Conservation (phyloP, 1,284 basidiomycete genomes). For the Fomitiporia mediterranea region DNA sequence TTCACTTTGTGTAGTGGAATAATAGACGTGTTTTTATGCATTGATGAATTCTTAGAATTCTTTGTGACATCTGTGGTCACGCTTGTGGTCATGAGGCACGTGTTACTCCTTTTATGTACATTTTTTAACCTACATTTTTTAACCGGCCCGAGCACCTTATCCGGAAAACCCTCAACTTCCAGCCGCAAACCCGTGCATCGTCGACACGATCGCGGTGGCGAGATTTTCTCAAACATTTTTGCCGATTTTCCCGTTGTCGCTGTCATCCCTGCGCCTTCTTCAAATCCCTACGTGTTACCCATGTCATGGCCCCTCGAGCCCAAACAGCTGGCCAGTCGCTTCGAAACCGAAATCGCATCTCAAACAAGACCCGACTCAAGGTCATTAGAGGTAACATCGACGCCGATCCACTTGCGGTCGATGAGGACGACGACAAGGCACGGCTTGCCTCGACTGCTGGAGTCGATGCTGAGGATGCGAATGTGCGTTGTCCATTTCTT, state of each 20-base stretch:
- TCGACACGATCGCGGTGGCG: slow-evolving; percentile 19
- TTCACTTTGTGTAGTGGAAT: too few relatives aligned
- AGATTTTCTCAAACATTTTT: slow-evolving; percentile 15
- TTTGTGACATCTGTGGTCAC: background rate
- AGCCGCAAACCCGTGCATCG: slow-evolving; percentile 15
- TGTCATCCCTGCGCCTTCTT: slow-evolving; percentile 2
- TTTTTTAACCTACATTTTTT: slow-evolving; percentile 6
- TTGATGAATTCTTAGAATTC: too few relatives aligned
- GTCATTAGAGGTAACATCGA: slow-evolving; percentile 78
- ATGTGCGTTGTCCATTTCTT: slow-evolving; percentile 54
- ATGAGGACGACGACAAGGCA: slow-evolving; percentile 80
- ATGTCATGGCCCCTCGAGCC: slow-evolving; percentile 74
- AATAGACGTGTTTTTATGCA: too few relatives aligned
- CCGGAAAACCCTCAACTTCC: slow-evolving; percentile 5
- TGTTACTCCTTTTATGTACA: slow-evolving; percentile 2
- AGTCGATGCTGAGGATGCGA: slow-evolving; percentile 84
- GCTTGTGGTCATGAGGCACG: slow-evolving; percentile 1
- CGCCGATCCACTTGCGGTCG: slow-evolving; percentile 74
- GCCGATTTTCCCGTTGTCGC: slow-evolving; percentile 6
- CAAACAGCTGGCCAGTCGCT: slow-evolving; percentile 69
- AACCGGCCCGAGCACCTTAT: slow-evolving; percentile 4
- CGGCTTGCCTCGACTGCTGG: slow-evolving; percentile 58
- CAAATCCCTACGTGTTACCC: slow-evolving; percentile 27
- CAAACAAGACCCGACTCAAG: slow-evolving; percentile 85
- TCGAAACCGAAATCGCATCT: slow-evolving; percentile 82